Conservation (phyloP, 768 basidiomycete species). For the Suillus decipiens region DNA sequence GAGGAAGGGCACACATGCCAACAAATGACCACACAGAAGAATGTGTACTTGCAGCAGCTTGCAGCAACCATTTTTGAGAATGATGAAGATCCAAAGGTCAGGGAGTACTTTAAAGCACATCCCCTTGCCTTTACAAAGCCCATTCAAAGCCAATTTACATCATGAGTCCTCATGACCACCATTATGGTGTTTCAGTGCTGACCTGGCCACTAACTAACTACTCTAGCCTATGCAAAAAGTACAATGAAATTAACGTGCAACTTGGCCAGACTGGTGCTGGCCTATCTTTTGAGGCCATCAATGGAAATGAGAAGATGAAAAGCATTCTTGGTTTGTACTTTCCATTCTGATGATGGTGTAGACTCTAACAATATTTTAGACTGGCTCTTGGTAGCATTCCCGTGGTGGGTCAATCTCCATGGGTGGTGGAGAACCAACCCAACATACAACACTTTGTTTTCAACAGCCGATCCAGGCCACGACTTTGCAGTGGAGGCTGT, state of each 20-base stretch:
- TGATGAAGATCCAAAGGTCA: background rate
- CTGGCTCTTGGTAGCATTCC: background rate
- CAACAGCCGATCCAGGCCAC: conserved; percentile 7
- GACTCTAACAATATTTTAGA: background rate
- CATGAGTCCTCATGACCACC: background rate
- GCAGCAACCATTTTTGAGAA: background rate
- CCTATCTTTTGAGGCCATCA: background rate
- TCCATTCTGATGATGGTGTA: background rate
- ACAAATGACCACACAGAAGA: background rate
- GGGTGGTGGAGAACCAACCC: conserved; percentile 1
- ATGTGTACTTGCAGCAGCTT: background rate
- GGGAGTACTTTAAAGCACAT: background rate
- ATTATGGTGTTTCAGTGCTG: background rate
- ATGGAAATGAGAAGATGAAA: background rate
- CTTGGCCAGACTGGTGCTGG: conserved; percentile 2
- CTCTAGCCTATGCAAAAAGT: background rate
- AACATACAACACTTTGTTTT: background rate
- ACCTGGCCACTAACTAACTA: conserved; percentile 1
- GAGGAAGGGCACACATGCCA: too few relatives aligned
- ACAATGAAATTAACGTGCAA: background rate
- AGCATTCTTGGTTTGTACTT: background rate
- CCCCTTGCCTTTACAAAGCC: background rate
- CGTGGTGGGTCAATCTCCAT: background rate
- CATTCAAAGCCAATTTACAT: background rate
- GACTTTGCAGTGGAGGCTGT: conserved; percentile 5